phyloP scores from a whole-genome alignment of 768 basidiomycete genomes.

The Mycena rosella region DNA sequence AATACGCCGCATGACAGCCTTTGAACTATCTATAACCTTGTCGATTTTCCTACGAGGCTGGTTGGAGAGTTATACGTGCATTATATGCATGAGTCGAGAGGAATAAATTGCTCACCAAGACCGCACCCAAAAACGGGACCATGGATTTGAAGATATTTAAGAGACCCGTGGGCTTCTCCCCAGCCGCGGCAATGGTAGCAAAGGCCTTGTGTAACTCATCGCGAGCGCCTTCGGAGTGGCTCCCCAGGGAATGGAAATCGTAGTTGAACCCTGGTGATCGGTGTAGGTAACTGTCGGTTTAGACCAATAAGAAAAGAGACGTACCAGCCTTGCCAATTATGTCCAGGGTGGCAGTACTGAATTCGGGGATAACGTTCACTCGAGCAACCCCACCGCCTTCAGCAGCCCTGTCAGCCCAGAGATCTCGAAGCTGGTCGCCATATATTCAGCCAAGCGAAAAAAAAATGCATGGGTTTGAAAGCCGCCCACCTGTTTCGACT shows the following conservation, averaged over 20 bases:
- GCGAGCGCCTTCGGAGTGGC: not conserved
- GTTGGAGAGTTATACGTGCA: not conserved
- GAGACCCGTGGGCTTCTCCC: not conserved
- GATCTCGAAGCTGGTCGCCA: conserved; percentile 48
- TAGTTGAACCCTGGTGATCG: conserved; percentile 35
- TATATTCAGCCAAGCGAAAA: not conserved
- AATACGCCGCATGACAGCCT: conserved; percentile 11
- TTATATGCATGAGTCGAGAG: not conserved
- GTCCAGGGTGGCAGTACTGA: conserved; percentile 68
- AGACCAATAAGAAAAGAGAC: conserved; percentile 51
- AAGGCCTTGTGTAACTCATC: conserved; percentile 15
- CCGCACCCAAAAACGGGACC: not conserved
- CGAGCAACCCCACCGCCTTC: conserved; percentile 27
- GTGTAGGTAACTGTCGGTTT: conserved; percentile 40
- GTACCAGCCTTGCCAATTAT: conserved; percentile 70
- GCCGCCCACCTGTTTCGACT: conserved; percentile 47
- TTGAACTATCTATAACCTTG: not conserved
- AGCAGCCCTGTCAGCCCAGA: conserved; percentile 44
- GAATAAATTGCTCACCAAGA: not conserved
- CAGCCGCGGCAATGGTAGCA: not conserved
- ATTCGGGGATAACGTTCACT: conserved; percentile 63
- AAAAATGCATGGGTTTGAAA: not conserved
- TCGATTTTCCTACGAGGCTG: conserved; percentile 8
- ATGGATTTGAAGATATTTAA: not conserved
- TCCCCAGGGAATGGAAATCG: conserved; percentile 30